Evolutionary conservation across 805 yeast species (phyloP), one percentile per base, ranked within the genome.

Genomic region (Schwanniomyces vanrijiae): DNA sequence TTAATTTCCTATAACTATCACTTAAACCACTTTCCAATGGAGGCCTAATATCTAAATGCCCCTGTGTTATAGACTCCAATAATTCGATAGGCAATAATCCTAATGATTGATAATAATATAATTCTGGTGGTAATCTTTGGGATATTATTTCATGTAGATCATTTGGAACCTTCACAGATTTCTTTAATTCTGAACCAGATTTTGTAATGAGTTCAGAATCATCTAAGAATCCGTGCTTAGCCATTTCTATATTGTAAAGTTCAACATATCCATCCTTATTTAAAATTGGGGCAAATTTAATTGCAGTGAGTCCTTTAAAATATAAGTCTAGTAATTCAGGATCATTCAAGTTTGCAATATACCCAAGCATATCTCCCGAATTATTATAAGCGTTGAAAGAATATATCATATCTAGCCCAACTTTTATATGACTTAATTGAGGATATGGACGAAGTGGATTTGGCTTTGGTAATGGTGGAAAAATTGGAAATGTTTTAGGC

Each of bases 121-220:
- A 75, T 66, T 91, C 98, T 45, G 89, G 87, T 1, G 97, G 95
- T 43, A 94, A 72, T 60, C 91, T 80, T 63, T 87, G 89, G 8
- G 95, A 90, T 42, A 94, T 76, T 40, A 90, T 79, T 40, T 84
- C 90, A 61, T 88, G 94, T 10, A 88, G 71, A 63, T 90, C 96
- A 50, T 81, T 80, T 3, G 98, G 97, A 40, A 86, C 68, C 45
- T 69, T 69, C 33, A 65, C 55, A 13, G 39, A 14, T 10, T 52
- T 56, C 34, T 46, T 50, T 14, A 53, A 52, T 22, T 42, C 55
- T 14, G 35, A 18, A 10, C 19, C 25, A 38, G 6, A 40, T 37
- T 22, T 58, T 45, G 10, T 54, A 7, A 52, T 8, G 24, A 54
- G 55, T 35, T 62, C 66, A 8, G 55, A 49, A 26, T 53, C 51